Percentiles rank a stretch among this genome's conserved stretches.
These are phyloP conservation scores for Phytophthora quininea DNA, from an alignment of 352 stramenopile species.

Conservation along the genomic window DNA sequence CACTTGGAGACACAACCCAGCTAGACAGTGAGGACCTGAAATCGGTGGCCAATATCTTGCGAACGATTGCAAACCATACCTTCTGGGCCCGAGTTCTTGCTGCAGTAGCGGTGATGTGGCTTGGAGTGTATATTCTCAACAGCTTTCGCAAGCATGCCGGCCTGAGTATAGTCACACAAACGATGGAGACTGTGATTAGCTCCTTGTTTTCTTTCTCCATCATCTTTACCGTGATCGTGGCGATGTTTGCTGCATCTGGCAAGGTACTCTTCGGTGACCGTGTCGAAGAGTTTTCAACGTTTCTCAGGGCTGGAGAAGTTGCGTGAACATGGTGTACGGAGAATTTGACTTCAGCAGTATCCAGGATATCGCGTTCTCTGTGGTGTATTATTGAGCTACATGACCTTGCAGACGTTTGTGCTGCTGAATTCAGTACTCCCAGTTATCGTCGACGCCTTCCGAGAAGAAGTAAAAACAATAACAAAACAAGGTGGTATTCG, in stretches of 20 bases:
- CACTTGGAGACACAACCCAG: background rate
- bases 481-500: conserved; percentile 28
- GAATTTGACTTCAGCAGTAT: conserved; percentile 64
- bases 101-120: conserved; percentile 37
- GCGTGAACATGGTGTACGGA: conserved; percentile 73
- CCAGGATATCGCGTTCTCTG: conserved; percentile 35
- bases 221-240: conserved; percentile 58
- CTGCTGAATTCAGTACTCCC: conserved; percentile 77
- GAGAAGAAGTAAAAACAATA: conserved; percentile 41
- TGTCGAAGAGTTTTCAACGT: conserved; percentile 47
- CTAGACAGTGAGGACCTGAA: conserved; percentile 8
- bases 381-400: conserved; percentile 73
- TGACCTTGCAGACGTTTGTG: conserved; percentile 67
- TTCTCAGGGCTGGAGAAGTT: conserved; percentile 46
- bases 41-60: conserved; percentile 27
- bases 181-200: conserved; percentile 48
- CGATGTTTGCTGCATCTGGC: conserved; percentile 54
- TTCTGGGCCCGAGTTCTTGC: conserved; percentile 39
- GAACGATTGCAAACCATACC: conserved; percentile 38
- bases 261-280: conserved; percentile 62
- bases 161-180: conserved; percentile 65
- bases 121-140: conserved; percentile 46
- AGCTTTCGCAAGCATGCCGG: conserved; percentile 57
- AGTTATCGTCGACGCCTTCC: conserved; percentile 70
- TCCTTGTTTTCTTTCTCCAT: conserved; percentile 60